Conservation (phyloP, 2,329 filamentous ascomycete species). For the Trichoderma koningiopsis region DNA sequence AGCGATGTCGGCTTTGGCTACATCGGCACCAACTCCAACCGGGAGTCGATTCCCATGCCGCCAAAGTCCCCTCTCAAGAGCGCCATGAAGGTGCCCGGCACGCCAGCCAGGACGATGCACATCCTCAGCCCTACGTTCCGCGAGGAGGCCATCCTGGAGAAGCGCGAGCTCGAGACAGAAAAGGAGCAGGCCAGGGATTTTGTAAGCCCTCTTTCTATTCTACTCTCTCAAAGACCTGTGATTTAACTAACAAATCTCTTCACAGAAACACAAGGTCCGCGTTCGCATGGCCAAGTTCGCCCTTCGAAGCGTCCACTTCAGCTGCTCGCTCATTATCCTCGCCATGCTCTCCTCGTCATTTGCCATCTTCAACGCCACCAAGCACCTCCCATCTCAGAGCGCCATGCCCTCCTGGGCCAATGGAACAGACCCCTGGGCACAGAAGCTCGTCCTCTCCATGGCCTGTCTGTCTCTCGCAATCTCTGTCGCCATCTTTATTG, state of each 20-base stretch:
- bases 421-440: constrained; percentile 77
- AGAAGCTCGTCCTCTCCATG: constrained; percentile 78
- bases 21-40: constrained; percentile 62
- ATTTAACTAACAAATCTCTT: neutral
- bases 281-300: constrained; percentile 93
- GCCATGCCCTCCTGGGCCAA: constrained; percentile 82
- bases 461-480: constrained; percentile 78
- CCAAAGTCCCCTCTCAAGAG: constrained; percentile 85
- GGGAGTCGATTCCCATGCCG: constrained; percentile 62
- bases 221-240: neutral
- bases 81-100: constrained; percentile 84
- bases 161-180: constrained; percentile 77
- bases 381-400: constrained; percentile 71
- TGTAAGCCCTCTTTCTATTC: constrained; percentile 59
- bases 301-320: constrained; percentile 94
- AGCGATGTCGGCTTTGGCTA: constrained; percentile 93
- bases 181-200: constrained; percentile 85
- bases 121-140: constrained; percentile 88
- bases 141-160: constrained; percentile 85
- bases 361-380: constrained; percentile 89
- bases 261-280: constrained; percentile 85
- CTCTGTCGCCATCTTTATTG: constrained; percentile 77
- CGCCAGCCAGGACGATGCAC: constrained; percentile 73
- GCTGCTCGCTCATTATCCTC: constrained; percentile 92
- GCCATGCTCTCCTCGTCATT: constrained; percentile 88